Evolutionary conservation across 176 grass and related monocot genomes (phyloP), one percentile per base, ranked within the genome.

Genomic region (Neostapfia colusana): DNA sequence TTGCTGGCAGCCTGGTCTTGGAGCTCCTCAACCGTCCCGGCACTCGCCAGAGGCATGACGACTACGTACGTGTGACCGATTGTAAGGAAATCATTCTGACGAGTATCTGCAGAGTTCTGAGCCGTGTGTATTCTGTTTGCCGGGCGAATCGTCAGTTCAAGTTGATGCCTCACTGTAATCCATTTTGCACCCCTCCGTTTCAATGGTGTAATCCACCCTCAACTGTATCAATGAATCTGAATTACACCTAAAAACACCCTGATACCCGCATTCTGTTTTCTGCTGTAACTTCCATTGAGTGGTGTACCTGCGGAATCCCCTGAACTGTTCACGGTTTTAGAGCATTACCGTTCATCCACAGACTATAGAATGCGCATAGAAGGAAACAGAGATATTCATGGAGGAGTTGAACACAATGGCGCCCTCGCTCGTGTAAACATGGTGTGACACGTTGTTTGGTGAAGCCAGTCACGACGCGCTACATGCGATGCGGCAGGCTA

Each of bases 41-140:
- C 18, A 2, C 20, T 50, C 70, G 54, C 6, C 51, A 62, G 51
- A 41, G 72, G 44, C 72, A 64, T 13, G 4, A 24, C 54, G 4
- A 2, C 57, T 21, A 49, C 73, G 45, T 21, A 49, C 73, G 45
- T 84, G 36, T 56, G 20, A 8, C 10, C 9, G 53, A 37, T 28
- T 51, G n/a, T 36, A 23, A 83, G 67, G 60, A 82, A 82, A 43
- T 75, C 81, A 67, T 65, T 64, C 71, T 23, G 54, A 83, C 36
- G 75, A 54, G 62, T 69, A 44, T 74, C 54, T 69, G 34, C 42
- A 8, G 48, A 34, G 35, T 36, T 38, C 42, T 63, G 55, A 86
- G 46, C 21, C 45, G 44, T 63, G 54, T 39, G 3, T 81, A 36
- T 17, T 26, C 6, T 26, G 27, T 62, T 62, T 62, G 16, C 34